Evolutionary conservation across 1,284 basidiomycete species (phyloP).

Genomic region (Ganoderma boninense): DNA sequence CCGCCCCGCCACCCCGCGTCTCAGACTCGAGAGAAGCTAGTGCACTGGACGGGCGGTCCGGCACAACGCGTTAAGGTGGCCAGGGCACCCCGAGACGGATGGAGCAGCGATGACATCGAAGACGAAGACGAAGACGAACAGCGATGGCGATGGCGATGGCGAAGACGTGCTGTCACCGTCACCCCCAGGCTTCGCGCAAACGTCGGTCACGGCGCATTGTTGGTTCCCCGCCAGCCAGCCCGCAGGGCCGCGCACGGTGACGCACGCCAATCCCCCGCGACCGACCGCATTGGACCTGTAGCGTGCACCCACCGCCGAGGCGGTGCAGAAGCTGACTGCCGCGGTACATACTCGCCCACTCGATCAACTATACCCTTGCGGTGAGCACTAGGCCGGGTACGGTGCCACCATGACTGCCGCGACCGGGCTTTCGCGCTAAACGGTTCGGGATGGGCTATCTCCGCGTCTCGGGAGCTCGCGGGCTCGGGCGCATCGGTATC

Average conservation of each 20-base stretch:
- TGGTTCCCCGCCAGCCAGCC: not conserved
- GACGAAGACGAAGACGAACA: not conserved
- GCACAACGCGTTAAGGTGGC: not conserved
- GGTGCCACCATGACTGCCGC: not conserved
- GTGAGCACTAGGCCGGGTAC: not conserved
- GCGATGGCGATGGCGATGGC: not conserved
- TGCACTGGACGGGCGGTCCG: not conserved
- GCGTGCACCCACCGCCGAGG: not conserved
- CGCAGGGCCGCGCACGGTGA: not conserved
- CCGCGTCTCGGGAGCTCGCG: not conserved
- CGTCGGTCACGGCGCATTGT: not conserved
- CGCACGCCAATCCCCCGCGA: not conserved
- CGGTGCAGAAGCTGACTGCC: not conserved
- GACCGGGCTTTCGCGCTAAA: slow-evolving; percentile 11
- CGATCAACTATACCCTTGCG: not conserved
- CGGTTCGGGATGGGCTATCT: not conserved
- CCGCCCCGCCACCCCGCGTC: not conserved
- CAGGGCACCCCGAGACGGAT: not conserved
- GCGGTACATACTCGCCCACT: slow-evolving; percentile 9
- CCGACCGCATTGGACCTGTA: not conserved
- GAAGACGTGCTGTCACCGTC: not conserved
- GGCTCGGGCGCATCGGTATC: slow-evolving; percentile 3
- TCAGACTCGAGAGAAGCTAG: not conserved
- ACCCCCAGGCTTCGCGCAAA: not conserved
- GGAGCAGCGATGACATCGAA: not conserved